Conservation (phyloP, 2,329 filamentous ascomycete genomes). For the Salinomyces thailandicus region DNA sequence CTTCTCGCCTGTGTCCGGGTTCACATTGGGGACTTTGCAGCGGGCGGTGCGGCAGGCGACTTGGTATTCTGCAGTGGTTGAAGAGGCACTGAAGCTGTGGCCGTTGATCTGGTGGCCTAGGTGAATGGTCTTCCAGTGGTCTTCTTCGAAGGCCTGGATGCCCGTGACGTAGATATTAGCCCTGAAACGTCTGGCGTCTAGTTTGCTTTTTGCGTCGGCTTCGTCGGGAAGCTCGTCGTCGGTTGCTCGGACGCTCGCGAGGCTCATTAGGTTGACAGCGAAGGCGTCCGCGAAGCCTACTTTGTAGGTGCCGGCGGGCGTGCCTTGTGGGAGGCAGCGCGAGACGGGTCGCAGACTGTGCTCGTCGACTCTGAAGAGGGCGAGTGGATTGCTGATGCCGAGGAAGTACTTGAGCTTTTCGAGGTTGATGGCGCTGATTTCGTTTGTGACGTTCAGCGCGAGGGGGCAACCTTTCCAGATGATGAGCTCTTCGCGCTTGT, state of each 20-base stretch:
- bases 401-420: slow-evolving; percentile 54
- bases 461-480: slow-evolving; percentile 53
- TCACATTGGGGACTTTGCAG: slow-evolving; percentile 62
- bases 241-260: slow-evolving; percentile 53
- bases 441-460: slow-evolving; percentile 35
- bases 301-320: slow-evolving; percentile 50
- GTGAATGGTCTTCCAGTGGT: slow-evolving; percentile 54
- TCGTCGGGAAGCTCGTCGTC: slow-evolving; percentile 46
- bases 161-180: slow-evolving; percentile 63
- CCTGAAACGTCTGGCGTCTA: slow-evolving; percentile 56
- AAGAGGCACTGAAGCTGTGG: slow-evolving; percentile 6
- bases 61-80: slow-evolving; percentile 37
- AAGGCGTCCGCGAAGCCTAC: slow-evolving; percentile 63
- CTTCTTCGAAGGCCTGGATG: slow-evolving; percentile 55
- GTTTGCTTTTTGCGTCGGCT: slow-evolving; percentile 33
- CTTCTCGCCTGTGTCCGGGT: slow-evolving; percentile 47
- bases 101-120: slow-evolving; percentile 31
- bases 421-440: slow-evolving; percentile 45
- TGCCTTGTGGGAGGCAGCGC: slow-evolving; percentile 48
- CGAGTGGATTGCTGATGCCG: slow-evolving; percentile 55
- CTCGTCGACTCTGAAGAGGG: slow-evolving; percentile 55
- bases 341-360: slow-evolving; percentile 47
- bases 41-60: slow-evolving; percentile 55
- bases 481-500: slow-evolving; percentile 49
- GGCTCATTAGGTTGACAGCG: slow-evolving; percentile 57